phyloP scores from a whole-genome alignment of 179 eudicot genomes.

The Beta lomatogona region DNA sequence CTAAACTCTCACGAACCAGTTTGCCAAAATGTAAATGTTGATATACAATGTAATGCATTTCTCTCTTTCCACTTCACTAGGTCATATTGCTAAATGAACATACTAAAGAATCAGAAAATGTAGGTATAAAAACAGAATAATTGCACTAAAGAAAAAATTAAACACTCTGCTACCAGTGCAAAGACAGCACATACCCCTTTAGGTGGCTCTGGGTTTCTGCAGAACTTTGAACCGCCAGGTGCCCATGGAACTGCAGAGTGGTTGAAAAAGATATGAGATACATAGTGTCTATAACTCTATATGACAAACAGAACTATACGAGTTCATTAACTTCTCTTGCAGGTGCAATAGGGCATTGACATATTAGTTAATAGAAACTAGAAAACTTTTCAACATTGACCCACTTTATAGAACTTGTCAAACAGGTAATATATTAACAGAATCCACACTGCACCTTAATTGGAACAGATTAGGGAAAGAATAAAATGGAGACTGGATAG shows the following conservation, averaged over 20 bases:
- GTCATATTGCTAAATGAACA: background rate
- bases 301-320: background rate
- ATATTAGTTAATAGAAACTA: background rate
- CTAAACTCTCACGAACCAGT: background rate
- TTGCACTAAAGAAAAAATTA: background rate
- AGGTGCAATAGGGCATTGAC: background rate
- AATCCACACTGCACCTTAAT: background rate
- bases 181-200: constrained; percentile 64
- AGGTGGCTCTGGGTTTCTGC: constrained; percentile 88
- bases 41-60: background rate
- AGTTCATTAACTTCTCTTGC: background rate
- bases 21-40: background rate
- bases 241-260: constrained; percentile 94
- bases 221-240: constrained; percentile 94
- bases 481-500: background rate
- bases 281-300: background rate
- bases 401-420: background rate
- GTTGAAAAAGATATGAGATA: constrained; percentile 21
- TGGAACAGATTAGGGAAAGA: background rate
- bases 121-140: background rate
- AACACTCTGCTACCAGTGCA: background rate
- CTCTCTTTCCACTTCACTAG: background rate
- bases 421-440: background rate
- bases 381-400: background rate
- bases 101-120: background rate